Base-by-base conservation (phyloP, 306 rosid genomes). In the Ammopiptanthus mongolicus region DNA sequence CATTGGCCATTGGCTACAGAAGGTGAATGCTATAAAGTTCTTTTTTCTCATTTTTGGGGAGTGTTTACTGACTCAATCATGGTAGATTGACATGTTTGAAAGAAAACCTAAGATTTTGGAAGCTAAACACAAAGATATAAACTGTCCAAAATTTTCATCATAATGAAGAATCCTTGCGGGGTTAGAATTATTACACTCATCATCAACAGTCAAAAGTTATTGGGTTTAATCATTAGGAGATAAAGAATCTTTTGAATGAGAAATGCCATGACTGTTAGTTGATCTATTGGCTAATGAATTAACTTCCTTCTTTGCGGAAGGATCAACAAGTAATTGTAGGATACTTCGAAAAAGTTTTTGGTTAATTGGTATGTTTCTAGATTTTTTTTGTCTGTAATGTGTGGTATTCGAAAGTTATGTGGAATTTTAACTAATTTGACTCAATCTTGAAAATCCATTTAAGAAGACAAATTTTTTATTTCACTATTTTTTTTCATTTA, bases 161-260 rank as follows among this genome's bases (percentile, higher is more conserved):
- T 50, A 21, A 50, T 11, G 31, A 80, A 80, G 77, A 62, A 81
- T 69, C 69, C 69, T 29, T 29, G 65, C 52, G 65, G 33, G 44
- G 33, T 52, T 64, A 36, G 31, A 34, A 59, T 69, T 46, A 68
- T 52, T 31, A 25, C 50, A 25, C 15, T 34, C 14, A 59, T 31
- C 10, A 59, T 29, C 73, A 39, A 47, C 65, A 67, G 67, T 74
- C 81, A 68, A 75, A 70, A 55, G 73, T 59, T 2, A 58, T 37
- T 67, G 52, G 77, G 34, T 46, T 68, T 59, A 80, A 80, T 80
- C 73, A 74, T 75, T 67, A 47, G 68, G 58, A 67, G 67, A 63
- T 74, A 75, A 64, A 22, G 65, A 50, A 75, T 64, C 53, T 64
- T 15, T 64, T 39, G 34, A 64, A 64, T 64, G 33, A 64, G 8